Conservation (phyloP, 2,329 filamentous ascomycete genomes). For the Botrytis cinerea region DNA sequence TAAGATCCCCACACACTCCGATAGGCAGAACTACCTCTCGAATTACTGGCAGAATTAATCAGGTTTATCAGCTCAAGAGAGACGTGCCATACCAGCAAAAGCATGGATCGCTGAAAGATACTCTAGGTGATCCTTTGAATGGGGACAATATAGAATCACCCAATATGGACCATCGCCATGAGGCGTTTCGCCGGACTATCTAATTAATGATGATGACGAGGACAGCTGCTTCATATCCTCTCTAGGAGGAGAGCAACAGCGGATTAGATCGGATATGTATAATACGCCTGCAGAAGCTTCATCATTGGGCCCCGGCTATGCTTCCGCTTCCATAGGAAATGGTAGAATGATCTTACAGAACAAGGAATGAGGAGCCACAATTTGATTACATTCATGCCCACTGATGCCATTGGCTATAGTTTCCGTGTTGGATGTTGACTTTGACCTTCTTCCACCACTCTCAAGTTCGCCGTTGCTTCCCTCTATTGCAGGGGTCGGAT, state of each 20-base stretch:
- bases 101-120: constrained; percentile 4
- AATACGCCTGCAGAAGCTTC: constrained; percentile 20
- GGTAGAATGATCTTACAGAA: background rate
- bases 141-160: background rate
- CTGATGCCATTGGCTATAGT: constrained; percentile 13
- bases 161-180: background rate
- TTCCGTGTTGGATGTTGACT: background rate
- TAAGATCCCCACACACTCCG: background rate
- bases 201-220: background rate
- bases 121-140: background rate
- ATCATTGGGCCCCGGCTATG: background rate
- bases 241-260: background rate
- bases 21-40: background rate
- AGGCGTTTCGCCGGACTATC: background rate
- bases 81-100: background rate
- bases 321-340: constrained; percentile 20
- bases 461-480: background rate
- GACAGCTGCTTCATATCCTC: constrained; percentile 5
- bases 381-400: background rate
- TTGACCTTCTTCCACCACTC: constrained; percentile 1
- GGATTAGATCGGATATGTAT: constrained; percentile 10
- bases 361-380: constrained; percentile 14
- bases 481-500: constrained; percentile 1
- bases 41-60: background rate
- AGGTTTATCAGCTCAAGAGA: background rate